phyloP scores from a whole-genome alignment of 2,329 filamentous ascomycete species.

The Neonectria hederae region DNA sequence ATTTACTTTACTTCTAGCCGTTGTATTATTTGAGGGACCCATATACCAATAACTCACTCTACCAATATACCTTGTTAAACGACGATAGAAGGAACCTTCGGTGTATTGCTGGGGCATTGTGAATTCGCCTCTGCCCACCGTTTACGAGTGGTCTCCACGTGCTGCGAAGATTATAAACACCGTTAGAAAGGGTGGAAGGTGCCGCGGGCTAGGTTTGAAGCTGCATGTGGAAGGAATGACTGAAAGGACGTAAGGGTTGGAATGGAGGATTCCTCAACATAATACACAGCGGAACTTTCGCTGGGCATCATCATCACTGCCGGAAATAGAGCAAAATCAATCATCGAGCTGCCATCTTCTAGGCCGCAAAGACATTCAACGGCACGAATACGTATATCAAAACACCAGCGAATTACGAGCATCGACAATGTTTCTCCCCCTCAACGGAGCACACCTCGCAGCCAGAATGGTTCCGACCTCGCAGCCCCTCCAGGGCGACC shows the following conservation, averaged over 20 bases:
- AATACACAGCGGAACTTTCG: not conserved
- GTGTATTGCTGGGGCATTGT: too few species aligned
- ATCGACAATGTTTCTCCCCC: not conserved
- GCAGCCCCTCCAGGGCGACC: not conserved
- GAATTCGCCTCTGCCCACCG: too few species aligned
- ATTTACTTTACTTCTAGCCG: slow-evolving; percentile 9
- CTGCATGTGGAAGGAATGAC: not conserved
- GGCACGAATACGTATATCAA: not conserved
- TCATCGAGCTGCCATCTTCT: not conserved
- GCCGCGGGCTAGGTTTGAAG: not conserved
- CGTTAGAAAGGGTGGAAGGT: not conserved
- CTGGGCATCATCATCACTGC: not conserved
- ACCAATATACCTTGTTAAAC: not conserved
- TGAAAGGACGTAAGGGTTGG: not conserved
- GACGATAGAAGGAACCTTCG: too few species aligned
- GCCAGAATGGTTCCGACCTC: slow-evolving; percentile 1
- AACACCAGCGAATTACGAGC: not conserved
- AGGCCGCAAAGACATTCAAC: not conserved
- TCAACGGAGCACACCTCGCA: not conserved
- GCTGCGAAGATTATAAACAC: not conserved
- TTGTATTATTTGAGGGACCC: slow-evolving; percentile 21
- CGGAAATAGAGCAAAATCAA: not conserved
- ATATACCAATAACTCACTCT: slow-evolving; percentile 11
- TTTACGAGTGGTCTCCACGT: too few species aligned
- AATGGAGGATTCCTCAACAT: not conserved